Percentiles rank a stretch among this genome's conserved stretches.
phyloP scores from a whole-genome alignment of 208 protist species.

The Wallacemonas rigidus region DNA sequence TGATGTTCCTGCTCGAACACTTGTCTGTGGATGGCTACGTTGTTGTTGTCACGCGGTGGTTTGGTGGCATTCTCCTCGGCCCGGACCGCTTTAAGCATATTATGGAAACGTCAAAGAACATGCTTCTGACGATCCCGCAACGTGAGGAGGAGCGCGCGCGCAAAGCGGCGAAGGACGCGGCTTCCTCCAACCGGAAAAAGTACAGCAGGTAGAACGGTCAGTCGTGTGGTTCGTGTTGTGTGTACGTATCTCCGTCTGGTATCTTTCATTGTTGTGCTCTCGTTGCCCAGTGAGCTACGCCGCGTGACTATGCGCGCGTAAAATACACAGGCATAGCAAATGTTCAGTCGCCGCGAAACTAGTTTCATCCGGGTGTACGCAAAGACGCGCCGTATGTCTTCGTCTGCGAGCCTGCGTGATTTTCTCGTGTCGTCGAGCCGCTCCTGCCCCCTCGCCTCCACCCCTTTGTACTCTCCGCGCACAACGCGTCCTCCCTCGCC shows the following conservation, averaged over 20 bases:
- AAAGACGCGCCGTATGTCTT: too few relatives aligned
- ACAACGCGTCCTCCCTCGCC: too few relatives aligned
- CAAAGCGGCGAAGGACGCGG: neutral
- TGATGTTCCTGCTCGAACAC: conserved; percentile 89
- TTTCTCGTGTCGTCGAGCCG: too few relatives aligned
- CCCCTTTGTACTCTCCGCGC: too few relatives aligned
- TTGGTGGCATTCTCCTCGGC: conserved; percentile 94
- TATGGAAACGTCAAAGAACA: conserved; percentile 79
- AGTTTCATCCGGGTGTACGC: too few relatives aligned
- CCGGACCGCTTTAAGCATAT: conserved; percentile 95
- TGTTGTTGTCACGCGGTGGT: conserved; percentile 95
- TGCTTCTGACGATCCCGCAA: conserved; percentile 70
- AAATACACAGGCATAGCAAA: too few relatives aligned
- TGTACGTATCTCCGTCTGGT: neutral
- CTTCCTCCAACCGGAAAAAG: conserved; percentile 8
- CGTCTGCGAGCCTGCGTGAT: too few relatives aligned
- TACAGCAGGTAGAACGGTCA: neutral
- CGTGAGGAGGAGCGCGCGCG: conserved; percentile 30
- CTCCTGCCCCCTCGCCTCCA: too few relatives aligned
- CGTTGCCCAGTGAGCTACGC: neutral
- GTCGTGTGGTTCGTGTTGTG: neutral
- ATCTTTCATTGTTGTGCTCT: conserved; percentile 9
- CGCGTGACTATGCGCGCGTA: too few relatives aligned
- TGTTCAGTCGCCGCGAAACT: too few relatives aligned
- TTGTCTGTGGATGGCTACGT: conserved; percentile 81